Percentiles rank a stretch among this genome's conserved stretches.
Evolutionary conservation across 2,329 filamentous ascomycete genomes (phyloP).

Genomic region (Fusarium proliferatum): DNA sequence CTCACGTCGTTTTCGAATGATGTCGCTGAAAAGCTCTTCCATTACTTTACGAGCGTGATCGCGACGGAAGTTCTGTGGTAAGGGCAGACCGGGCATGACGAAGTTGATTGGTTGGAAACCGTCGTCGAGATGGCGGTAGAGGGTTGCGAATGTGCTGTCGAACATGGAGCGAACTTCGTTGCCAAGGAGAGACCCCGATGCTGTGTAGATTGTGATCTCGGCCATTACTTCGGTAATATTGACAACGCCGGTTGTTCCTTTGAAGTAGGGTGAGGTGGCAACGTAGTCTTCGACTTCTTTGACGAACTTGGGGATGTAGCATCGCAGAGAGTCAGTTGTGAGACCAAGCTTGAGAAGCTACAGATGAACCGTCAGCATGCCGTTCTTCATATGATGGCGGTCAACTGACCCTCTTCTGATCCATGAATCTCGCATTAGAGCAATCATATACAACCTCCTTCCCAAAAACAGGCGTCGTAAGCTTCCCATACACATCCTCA

Average conservation of each 20-base stretch:
- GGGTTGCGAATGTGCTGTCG: slow-evolving; percentile 79
- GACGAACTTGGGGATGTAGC: slow-evolving; percentile 82
- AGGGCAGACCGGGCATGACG: slow-evolving; percentile 84
- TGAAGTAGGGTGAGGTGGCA: slow-evolving; percentile 72
- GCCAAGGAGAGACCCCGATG: slow-evolving; percentile 84
- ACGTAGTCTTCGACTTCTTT: slow-evolving; percentile 79
- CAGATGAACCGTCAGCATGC: neutral
- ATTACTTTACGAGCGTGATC: slow-evolving; percentile 84
- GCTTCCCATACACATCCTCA: slow-evolving; percentile 86
- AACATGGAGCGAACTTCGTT: slow-evolving; percentile 84
- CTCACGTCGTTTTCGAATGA: slow-evolving; percentile 76
- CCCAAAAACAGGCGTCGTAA: slow-evolving; percentile 80
- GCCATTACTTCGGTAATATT: slow-evolving; percentile 81
- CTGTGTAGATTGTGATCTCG: slow-evolving; percentile 92
- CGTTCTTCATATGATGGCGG: fast-evolving
- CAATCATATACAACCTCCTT: slow-evolving; percentile 90
- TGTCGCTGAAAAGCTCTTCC: slow-evolving; percentile 81
- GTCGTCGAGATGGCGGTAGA: slow-evolving; percentile 90
- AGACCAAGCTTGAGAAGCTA: slow-evolving; percentile 83
- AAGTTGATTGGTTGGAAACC: slow-evolving; percentile 91
- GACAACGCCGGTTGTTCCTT: slow-evolving; percentile 72
- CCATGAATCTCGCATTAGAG: slow-evolving; percentile 90
- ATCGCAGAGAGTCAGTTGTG: slow-evolving; percentile 75
- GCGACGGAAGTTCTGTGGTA: slow-evolving; percentile 85
- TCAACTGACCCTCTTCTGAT: slow-evolving; percentile 84